Percentiles rank a stretch among this genome's conserved stretches.
These are phyloP conservation scores for Fusarium sp. DNA, from an alignment of 2,329 filamentous ascomycete species.

Conservation along the genomic window DNA sequence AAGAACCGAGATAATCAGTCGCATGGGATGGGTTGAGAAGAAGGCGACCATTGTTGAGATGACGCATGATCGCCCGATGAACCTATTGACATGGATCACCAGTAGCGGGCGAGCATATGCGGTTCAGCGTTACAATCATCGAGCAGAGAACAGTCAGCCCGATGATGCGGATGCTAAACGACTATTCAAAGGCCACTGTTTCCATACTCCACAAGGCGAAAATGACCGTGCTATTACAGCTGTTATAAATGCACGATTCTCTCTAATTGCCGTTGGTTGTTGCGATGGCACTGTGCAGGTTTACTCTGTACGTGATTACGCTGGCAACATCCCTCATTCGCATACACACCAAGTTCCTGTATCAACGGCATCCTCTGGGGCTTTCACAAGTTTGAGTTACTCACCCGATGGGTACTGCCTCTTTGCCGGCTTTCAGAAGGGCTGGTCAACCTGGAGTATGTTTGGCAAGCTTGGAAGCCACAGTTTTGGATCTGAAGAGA, in stretches of 20 bases:
- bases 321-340: constrained; percentile 89
- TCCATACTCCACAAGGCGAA: constrained; percentile 77
- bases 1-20: constrained; percentile 87
- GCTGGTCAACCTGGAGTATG: constrained; percentile 97
- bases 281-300: constrained; percentile 82
- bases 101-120: constrained; percentile 90
- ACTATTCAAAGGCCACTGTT: constrained; percentile 91
- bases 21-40: constrained; percentile 87
- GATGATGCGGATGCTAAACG: constrained; percentile 68
- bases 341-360: constrained; percentile 80
- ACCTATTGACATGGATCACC: constrained; percentile 91
- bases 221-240: constrained; percentile 76
- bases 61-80: constrained; percentile 96
- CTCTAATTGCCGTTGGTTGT: constrained; percentile 89
- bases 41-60: constrained; percentile 83
- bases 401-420: constrained; percentile 97
- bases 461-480: constrained; percentile 91
- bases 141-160: constrained; percentile 55
- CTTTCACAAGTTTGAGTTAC: constrained; percentile 81
- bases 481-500: constrained; percentile 80
- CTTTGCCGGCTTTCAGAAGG: constrained; percentile 91
- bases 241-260: constrained; percentile 94
- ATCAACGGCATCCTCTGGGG: constrained; percentile 75
- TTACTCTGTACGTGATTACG: constrained; percentile 94
- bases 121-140: constrained; percentile 76